These are phyloP conservation scores for Zygnema cylindricum DNA, from an alignment of 139 green algal genomes.

Conservation along the genomic window DNA sequence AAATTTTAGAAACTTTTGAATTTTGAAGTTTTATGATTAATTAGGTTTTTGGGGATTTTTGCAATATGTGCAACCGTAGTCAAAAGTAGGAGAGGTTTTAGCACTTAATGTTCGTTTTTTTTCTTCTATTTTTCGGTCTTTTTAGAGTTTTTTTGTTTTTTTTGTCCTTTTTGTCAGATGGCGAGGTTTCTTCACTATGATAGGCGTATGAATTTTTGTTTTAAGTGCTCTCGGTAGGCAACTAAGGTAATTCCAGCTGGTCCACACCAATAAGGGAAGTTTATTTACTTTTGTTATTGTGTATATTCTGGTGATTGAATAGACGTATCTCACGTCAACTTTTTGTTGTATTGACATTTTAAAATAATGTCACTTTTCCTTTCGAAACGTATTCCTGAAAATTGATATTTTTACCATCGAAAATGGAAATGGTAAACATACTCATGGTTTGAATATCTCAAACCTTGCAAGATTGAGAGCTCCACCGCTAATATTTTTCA, in stretches of 20 bases:
- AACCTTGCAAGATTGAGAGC: too few species aligned
- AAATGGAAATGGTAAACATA: too few species aligned
- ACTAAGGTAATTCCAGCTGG: background rate
- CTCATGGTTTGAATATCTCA: too few species aligned
- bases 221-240: background rate
- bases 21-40: background rate
- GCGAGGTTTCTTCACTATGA: too few species aligned
- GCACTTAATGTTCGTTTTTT: too few species aligned
- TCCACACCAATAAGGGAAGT: background rate
- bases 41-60: background rate
- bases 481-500: too few species aligned
- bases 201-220: background rate
- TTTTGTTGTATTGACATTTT: too few species aligned
- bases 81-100: too few species aligned
- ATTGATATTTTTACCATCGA: background rate
- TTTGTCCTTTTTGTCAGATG: too few species aligned
- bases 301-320: background rate
- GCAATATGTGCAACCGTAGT: too few species aligned
- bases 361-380: background rate
- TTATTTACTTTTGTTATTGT: background rate
- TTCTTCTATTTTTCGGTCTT: too few species aligned
- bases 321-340: background rate
- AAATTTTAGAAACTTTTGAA: background rate
- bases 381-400: background rate
- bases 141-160: too few species aligned